phyloP scores from a whole-genome alignment of 2,329 filamentous ascomycete species.

The Fusarium sp. region DNA sequence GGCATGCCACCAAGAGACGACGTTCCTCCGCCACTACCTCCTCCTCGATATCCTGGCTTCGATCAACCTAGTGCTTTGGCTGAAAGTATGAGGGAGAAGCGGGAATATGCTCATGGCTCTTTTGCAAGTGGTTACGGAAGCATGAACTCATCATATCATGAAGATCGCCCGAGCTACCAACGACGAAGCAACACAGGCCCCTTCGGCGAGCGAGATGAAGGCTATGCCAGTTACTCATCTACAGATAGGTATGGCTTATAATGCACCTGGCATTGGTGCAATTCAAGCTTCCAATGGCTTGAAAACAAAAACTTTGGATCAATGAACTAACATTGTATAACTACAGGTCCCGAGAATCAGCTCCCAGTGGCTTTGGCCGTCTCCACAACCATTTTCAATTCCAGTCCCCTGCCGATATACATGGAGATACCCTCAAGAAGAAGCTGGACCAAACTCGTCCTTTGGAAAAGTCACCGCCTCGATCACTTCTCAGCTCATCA shows the following conservation, averaged over 20 bases:
- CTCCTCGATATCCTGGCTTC: slow-evolving; percentile 52
- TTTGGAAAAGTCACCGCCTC: slow-evolving; percentile 57
- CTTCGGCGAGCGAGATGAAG: slow-evolving; percentile 51
- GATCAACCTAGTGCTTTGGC: slow-evolving; percentile 44
- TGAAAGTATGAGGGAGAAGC: slow-evolving; percentile 45
- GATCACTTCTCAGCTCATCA: slow-evolving; percentile 55
- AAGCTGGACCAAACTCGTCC: slow-evolving; percentile 62
- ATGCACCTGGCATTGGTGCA: not conserved
- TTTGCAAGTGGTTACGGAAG: slow-evolving; percentile 54
- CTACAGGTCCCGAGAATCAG: slow-evolving; percentile 54
- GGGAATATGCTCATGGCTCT: slow-evolving; percentile 45
- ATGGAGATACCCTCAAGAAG: slow-evolving; percentile 62
- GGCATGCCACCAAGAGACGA: slow-evolving; percentile 46
- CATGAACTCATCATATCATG: slow-evolving; percentile 47
- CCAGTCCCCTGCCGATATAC: slow-evolving; percentile 55
- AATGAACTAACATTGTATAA: slow-evolving; percentile 28
- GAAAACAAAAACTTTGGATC: not conserved
- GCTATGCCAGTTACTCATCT: slow-evolving; percentile 55
- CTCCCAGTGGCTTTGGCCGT: slow-evolving; percentile 56
- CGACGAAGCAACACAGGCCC: slow-evolving; percentile 41
- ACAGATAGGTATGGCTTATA: slow-evolving; percentile 48
- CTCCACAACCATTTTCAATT: slow-evolving; percentile 62
- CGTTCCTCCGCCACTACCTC: slow-evolving; percentile 58
- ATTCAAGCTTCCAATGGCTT: not conserved
- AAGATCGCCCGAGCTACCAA: slow-evolving; percentile 48